phyloP scores from a whole-genome alignment of 495 filamentous ascomycete genomes.

The Neohortaea acidophila region DNA sequence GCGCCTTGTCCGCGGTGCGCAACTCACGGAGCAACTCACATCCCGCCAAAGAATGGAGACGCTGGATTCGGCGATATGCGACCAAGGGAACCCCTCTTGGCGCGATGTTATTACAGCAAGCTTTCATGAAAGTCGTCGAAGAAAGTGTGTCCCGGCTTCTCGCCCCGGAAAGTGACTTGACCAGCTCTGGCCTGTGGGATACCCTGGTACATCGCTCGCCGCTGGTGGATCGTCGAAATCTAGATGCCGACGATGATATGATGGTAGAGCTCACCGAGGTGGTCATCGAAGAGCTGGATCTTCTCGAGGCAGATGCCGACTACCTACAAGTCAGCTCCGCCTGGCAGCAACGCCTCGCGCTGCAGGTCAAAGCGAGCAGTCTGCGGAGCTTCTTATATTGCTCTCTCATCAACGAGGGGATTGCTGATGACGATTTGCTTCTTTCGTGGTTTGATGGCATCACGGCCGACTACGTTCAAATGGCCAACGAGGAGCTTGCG shows the following conservation, averaged over 20 bases:
- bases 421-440: slow-evolving; percentile 64
- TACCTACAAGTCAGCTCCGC: slow-evolving; percentile 71
- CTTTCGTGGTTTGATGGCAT: slow-evolving; percentile 75
- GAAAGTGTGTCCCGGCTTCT: slow-evolving; percentile 60
- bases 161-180: slow-evolving; percentile 41
- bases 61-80: slow-evolving; percentile 68
- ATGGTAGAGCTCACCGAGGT: slow-evolving; percentile 60
- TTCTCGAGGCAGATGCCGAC: slow-evolving; percentile 78
- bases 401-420: slow-evolving; percentile 58
- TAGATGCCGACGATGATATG: slow-evolving; percentile 19
- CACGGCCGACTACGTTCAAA: slow-evolving; percentile 60
- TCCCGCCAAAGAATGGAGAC: slow-evolving; percentile 60
- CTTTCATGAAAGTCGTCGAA: slow-evolving; percentile 69
- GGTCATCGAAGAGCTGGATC: slow-evolving; percentile 63
- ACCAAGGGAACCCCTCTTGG: slow-evolving; percentile 64
- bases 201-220: slow-evolving; percentile 41
- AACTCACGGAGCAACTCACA: slow-evolving; percentile 35
- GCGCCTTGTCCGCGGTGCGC: slow-evolving; percentile 73
- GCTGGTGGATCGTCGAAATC: slow-evolving; percentile 1
- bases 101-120: slow-evolving; percentile 79
- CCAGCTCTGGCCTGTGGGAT: slow-evolving; percentile 53
- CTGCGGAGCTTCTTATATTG: slow-evolving; percentile 78
- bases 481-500: slow-evolving; percentile 60
- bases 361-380: slow-evolving; percentile 66
- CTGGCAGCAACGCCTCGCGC: slow-evolving; percentile 76